These are phyloP conservation scores for Fusarium coicis DNA, from an alignment of 2,329 filamentous ascomycete genomes.

Conservation along the genomic window DNA sequence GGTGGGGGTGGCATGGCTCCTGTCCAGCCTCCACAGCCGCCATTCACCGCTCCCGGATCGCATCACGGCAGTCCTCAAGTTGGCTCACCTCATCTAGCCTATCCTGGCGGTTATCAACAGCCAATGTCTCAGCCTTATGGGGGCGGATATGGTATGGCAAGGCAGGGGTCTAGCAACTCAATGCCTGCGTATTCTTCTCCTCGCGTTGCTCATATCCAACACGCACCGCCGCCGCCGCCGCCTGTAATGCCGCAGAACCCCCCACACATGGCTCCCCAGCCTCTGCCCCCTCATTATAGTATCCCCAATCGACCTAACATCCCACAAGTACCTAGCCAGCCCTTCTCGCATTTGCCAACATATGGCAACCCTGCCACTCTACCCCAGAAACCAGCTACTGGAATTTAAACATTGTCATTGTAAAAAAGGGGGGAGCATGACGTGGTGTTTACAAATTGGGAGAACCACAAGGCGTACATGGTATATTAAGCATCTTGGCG, in stretches of 20 bases:
- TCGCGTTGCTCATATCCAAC: constrained; percentile 50
- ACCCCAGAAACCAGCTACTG: constrained; percentile 67
- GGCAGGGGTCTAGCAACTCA: constrained; percentile 66
- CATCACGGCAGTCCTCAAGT: constrained; percentile 66
- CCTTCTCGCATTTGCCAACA: constrained; percentile 63
- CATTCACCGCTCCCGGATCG: constrained; percentile 60
- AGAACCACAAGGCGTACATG: constrained; percentile 48
- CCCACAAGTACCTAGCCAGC: constrained; percentile 56
- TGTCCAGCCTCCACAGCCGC: constrained; percentile 59
- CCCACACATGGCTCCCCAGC: constrained; percentile 53
- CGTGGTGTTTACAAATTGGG: constrained; percentile 43
- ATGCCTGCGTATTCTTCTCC: constrained; percentile 61
- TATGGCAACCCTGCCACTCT: constrained; percentile 70
- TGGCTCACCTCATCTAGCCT: constrained; percentile 61
- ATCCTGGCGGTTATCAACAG: constrained; percentile 59
- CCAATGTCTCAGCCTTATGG: constrained; percentile 59
- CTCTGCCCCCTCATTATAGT: constrained; percentile 55
- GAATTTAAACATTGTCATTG: constrained; percentile 52
- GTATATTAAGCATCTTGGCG: constrained; percentile 54
- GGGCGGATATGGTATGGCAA: constrained; percentile 64
- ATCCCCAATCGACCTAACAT: constrained; percentile 60
- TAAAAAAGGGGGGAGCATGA: constrained; percentile 41
- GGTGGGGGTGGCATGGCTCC: constrained; percentile 58
- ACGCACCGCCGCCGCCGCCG: constrained; percentile 56
- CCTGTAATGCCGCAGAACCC: constrained; percentile 52